phyloP scores from a whole-genome alignment of 257 asterid species.

The Mentha longifolia region DNA sequence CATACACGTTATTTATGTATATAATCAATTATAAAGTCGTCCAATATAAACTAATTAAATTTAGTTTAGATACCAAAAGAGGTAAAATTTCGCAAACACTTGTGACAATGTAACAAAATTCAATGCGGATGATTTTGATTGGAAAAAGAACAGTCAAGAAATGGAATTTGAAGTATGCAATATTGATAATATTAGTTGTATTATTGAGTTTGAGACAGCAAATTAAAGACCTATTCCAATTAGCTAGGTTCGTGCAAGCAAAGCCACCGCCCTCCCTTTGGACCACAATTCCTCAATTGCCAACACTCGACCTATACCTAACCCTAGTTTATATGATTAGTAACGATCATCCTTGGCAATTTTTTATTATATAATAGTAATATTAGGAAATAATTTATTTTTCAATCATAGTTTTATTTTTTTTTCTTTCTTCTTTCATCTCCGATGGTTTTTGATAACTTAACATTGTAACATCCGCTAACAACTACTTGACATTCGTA shows the following conservation, averaged over 20 bases:
- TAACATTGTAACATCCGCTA: no score
- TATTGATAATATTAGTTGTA: slow-evolving; percentile 21
- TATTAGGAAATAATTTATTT: background rate
- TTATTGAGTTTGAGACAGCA: slow-evolving; percentile 38
- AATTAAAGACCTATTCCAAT: slow-evolving; percentile 28
- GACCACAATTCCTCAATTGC: background rate
- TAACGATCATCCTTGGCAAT: background rate
- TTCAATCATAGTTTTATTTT: background rate
- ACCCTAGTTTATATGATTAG: background rate
- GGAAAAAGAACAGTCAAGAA: slow-evolving; percentile 13
- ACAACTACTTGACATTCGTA: no score
- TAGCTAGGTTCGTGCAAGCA: slow-evolving; percentile 37
- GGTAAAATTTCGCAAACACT: no score
- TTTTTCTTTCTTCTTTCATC: background rate
- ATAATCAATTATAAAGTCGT: no score
- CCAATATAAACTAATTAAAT: no score
- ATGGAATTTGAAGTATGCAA: slow-evolving; percentile 8
- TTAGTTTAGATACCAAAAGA: no score
- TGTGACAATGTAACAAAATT: slow-evolving; percentile 15
- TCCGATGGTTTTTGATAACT: background rate
- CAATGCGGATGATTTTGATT: background rate
- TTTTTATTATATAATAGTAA: background rate
- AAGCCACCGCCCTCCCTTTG: background rate
- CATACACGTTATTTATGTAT: no score
- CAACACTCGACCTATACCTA: background rate